Percentiles rank a stretch among this genome's conserved stretches.
These are phyloP conservation scores for Scedosporium aurantiacum DNA, from an alignment of 2,329 filamentous ascomycete genomes.

Conservation along the genomic window DNA sequence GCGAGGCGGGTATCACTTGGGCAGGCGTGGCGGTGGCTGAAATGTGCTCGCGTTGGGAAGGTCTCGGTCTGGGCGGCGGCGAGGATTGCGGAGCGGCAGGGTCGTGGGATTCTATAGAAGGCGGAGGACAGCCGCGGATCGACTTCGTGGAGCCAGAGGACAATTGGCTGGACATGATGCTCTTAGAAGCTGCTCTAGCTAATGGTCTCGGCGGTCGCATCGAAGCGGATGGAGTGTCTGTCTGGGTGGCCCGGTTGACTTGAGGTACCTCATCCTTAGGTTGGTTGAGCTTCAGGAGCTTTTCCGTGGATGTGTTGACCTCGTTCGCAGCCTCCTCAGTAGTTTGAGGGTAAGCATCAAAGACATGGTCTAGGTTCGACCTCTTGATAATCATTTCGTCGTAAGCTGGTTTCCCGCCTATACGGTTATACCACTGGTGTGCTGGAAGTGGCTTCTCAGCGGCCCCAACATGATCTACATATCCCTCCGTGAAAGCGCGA, in stretches of 20 bases:
- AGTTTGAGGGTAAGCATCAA: conserved; percentile 22
- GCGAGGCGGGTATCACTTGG: background rate
- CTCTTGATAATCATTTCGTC: conserved; percentile 22
- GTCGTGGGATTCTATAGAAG: too few relatives aligned
- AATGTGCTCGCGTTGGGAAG: too few relatives aligned
- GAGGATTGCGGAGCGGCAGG: too few relatives aligned
- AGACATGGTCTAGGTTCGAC: conserved; percentile 22
- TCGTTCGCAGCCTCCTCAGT: background rate
- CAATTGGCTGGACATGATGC: too few relatives aligned
- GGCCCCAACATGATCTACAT: conserved; percentile 26
- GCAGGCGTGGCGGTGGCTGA: too few relatives aligned
- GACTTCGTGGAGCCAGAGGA: too few relatives aligned
- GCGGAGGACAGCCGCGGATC: too few relatives aligned
- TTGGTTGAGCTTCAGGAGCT: background rate
- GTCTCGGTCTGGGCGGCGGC: too few relatives aligned
- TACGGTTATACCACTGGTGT: conserved; percentile 18
- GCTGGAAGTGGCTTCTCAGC: background rate
- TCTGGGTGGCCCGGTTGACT: background rate
- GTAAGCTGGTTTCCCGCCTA: conserved; percentile 18
- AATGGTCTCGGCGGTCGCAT: too few relatives aligned
- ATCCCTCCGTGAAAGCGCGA: conserved; percentile 29
- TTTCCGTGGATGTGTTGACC: background rate
- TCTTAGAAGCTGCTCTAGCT: too few relatives aligned
- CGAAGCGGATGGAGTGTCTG: background rate
- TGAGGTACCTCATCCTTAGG: background rate